Evolutionary conservation across 1,284 basidiomycete genomes (phyloP), one percentile per base, ranked within the genome.

Genomic region (Hemileia vastatrix): DNA sequence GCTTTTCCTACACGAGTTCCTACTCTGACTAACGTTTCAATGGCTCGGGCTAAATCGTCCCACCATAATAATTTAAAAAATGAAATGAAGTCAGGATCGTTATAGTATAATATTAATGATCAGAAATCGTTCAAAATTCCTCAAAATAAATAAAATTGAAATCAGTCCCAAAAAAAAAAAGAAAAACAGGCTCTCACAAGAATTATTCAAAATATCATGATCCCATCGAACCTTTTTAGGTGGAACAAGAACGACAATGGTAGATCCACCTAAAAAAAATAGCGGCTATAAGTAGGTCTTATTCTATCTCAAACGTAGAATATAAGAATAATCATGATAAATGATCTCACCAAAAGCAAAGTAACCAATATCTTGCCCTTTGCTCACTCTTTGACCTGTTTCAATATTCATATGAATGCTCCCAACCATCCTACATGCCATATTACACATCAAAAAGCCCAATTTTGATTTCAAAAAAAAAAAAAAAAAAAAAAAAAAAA

Each of bases 281-380:
- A 31, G 6, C 54, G 27, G 40, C n/a, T 15, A 15, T 13, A 27
- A 59, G 4, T 21, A 19, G 31, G 18, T n/a, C 21, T 32, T 19
- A 21, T 11, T 36, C 33, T 2, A 45, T 45, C 6, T 19, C 18
- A n/a, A 44, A n/a, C 18, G 27, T 44, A 45, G 19, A 56, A 56
- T 11, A 24, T 33, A 31, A 55, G 27, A 24, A 24, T 13, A 43
- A 40, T 49, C 27, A 3, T 13, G 15, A 43, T 1, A 1, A 51
- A n/a, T n/a, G n/a, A n/a, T n/a, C 60, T 24, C 1, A 62, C 60
- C 60, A 51, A 62, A 62, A 15, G 60, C 60, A 24, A 62, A 62
- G n/a, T 62, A 62, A 9, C 60, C 60, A 33, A 62, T 49, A 55
- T 62, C 51, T 6, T 62, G 15, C 2, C 60, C 60, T 36, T 62